Evolutionary conservation across 441 rosid genomes (phyloP).

Genomic region (Euphorbia schlechtendalii): DNA sequence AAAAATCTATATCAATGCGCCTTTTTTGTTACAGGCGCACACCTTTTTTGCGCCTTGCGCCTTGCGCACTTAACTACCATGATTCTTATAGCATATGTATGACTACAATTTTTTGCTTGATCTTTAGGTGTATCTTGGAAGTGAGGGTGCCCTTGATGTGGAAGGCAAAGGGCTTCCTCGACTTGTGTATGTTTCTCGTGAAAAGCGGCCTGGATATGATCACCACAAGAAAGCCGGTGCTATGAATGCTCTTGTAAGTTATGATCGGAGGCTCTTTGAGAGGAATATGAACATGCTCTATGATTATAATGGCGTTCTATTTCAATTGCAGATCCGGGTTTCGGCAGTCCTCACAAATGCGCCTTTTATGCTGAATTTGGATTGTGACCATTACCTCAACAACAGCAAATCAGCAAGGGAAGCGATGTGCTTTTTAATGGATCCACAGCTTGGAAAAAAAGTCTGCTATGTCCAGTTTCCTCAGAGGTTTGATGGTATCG

Average conservation of each 20-base stretch:
- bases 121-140: constrained; percentile 72
- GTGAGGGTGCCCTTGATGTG: constrained; percentile 73
- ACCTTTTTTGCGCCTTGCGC: too few species aligned
- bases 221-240: constrained; percentile 99
- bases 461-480: constrained; percentile 90
- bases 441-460: constrained; percentile 82
- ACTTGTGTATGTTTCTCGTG: constrained; percentile 84
- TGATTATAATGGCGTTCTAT: background rate
- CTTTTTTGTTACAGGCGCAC: too few species aligned
- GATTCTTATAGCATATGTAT: too few species aligned
- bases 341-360: constrained; percentile 92
- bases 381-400: constrained; percentile 88
- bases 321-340: constrained; percentile 58
- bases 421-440: constrained; percentile 96
- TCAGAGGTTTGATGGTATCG: constrained; percentile 88
- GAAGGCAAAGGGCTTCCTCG: constrained; percentile 84
- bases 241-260: constrained; percentile 71
- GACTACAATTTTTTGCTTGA: background rate
- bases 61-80: background rate
- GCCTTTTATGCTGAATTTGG: constrained; percentile 78
- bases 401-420: constrained; percentile 81
- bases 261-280: too few species aligned
- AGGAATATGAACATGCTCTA: constrained; percentile 1
- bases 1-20: too few species aligned
- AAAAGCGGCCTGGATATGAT: constrained; percentile 72